These are phyloP conservation scores for Talaromyces pinophilus DNA, from an alignment of 2,329 filamentous ascomycete genomes.

Conservation along the genomic window DNA sequence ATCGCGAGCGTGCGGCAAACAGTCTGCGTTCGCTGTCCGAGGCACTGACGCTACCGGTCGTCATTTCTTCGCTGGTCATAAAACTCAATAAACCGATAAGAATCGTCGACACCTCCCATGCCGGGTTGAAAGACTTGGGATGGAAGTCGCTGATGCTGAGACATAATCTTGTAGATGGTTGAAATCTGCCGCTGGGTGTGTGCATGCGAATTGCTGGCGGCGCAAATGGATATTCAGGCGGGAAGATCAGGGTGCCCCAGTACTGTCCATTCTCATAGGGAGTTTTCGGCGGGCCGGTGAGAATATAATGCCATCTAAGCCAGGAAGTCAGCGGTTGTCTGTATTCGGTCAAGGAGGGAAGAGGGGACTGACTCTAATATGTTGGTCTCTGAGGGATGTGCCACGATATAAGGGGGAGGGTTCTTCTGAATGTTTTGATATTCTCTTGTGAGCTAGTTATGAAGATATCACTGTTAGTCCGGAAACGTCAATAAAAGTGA, in stretches of 20 bases:
- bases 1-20: slow-evolving; percentile 74
- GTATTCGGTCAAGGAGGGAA: background rate
- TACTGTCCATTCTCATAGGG: slow-evolving; percentile 95
- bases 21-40: slow-evolving; percentile 74
- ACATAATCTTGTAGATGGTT: slow-evolving; percentile 86
- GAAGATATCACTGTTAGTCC: background rate
- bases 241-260: slow-evolving; percentile 96
- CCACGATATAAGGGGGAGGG: slow-evolving; percentile 83
- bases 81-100: slow-evolving; percentile 91
- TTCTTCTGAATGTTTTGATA: slow-evolving; percentile 68
- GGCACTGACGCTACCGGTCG: slow-evolving; percentile 82
- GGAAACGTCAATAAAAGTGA: background rate
- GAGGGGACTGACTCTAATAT: slow-evolving; percentile 73
- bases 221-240: slow-evolving; percentile 93
- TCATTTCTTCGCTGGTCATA: slow-evolving; percentile 99
- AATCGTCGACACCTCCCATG: slow-evolving; percentile 97
- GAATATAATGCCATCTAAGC: slow-evolving; percentile 87
- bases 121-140: slow-evolving; percentile 95
- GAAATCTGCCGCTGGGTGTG: slow-evolving; percentile 92
- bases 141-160: slow-evolving; percentile 98
- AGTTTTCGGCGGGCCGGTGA: slow-evolving; percentile 90
- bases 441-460: slow-evolving; percentile 59
- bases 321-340: background rate
- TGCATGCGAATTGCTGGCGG: slow-evolving; percentile 99
- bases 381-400: slow-evolving; percentile 86